Evolutionary conservation across 2,329 filamentous ascomycete genomes (phyloP).

Genomic region (Albifimbria verrucaria): DNA sequence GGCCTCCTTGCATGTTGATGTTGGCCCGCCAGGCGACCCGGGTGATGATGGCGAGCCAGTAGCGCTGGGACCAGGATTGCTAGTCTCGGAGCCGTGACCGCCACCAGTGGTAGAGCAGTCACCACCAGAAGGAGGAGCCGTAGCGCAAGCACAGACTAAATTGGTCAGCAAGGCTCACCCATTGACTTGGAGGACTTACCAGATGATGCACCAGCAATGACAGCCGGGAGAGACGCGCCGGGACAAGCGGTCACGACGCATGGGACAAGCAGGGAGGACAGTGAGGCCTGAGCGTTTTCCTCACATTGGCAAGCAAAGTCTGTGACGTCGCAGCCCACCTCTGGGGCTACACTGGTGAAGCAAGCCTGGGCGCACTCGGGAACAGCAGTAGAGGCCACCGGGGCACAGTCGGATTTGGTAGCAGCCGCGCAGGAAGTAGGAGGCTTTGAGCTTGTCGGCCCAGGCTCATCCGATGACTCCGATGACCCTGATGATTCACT

Average conservation of each 20-base stretch:
- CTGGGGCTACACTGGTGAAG: constrained; percentile 15
- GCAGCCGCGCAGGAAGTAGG: constrained; percentile 7
- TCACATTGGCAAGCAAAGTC: neutral
- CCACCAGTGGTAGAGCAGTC: constrained; percentile 5
- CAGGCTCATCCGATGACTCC: neutral
- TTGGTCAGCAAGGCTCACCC: neutral
- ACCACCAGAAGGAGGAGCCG: constrained; percentile 3
- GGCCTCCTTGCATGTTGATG: neutral
- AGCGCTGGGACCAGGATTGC: too few species aligned
- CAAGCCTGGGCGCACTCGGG: constrained; percentile 18
- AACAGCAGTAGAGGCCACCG: constrained; percentile 15
- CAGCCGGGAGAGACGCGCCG: constrained; percentile 12
- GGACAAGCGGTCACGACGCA: constrained; percentile 17
- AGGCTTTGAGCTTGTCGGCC: neutral
- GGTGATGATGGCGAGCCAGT: constrained; percentile 1
- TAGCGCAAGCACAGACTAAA: constrained; percentile 9
- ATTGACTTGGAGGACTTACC: neutral
- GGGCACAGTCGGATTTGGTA: constrained; percentile 11
- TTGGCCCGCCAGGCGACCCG: neutral
- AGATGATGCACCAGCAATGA: constrained; percentile 15
- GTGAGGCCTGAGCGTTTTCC: constrained; percentile 12
- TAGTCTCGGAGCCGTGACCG: too few species aligned
- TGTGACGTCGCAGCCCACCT: constrained; percentile 14
- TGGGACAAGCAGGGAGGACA: constrained; percentile 17
- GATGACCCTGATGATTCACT: neutral